phyloP scores from a whole-genome alignment of 352 stramenopile species.

The Phytophthora citricola region DNA sequence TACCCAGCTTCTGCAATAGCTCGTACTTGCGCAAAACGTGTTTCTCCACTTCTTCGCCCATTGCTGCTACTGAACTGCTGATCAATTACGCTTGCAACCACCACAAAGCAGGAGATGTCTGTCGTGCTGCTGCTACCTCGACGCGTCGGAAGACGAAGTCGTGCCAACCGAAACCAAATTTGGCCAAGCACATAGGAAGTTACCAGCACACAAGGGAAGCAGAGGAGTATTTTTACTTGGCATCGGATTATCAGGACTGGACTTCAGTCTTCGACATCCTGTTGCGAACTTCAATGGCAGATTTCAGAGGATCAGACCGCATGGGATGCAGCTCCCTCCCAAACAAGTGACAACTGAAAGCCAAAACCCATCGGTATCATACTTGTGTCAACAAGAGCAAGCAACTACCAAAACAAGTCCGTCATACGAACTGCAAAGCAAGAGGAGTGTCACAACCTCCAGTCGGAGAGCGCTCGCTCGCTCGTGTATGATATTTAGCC shows the following conservation, averaged over 20 bases:
- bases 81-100: constrained; percentile 1
- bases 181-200: constrained; percentile 9
- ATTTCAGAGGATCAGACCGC: constrained; percentile 20
- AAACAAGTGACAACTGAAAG: constrained; percentile 13
- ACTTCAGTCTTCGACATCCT: not conserved
- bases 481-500: constrained; percentile 60
- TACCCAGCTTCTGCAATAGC: constrained; percentile 93
- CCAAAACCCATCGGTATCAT: constrained; percentile 35
- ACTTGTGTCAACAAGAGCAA: constrained; percentile 29
- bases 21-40: constrained; percentile 95
- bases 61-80: constrained; percentile 29
- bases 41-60: constrained; percentile 94
- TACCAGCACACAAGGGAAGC: constrained; percentile 4
- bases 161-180: constrained; percentile 33
- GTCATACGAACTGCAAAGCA: constrained; percentile 37
- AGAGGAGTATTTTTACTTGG: constrained; percentile 30
- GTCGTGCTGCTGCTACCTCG: not conserved
- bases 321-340: constrained; percentile 6
- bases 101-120: constrained; percentile 19
- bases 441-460: constrained; percentile 28
- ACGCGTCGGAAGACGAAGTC: constrained; percentile 11
- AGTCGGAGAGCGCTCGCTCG: constrained; percentile 18
- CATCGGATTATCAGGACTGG: constrained; percentile 9
- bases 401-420: constrained; percentile 26
- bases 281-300: constrained; percentile 30